These are phyloP conservation scores for Auricularia auricula-judae DNA, from an alignment of 768 basidiomycete genomes.

Conservation along the genomic window DNA sequence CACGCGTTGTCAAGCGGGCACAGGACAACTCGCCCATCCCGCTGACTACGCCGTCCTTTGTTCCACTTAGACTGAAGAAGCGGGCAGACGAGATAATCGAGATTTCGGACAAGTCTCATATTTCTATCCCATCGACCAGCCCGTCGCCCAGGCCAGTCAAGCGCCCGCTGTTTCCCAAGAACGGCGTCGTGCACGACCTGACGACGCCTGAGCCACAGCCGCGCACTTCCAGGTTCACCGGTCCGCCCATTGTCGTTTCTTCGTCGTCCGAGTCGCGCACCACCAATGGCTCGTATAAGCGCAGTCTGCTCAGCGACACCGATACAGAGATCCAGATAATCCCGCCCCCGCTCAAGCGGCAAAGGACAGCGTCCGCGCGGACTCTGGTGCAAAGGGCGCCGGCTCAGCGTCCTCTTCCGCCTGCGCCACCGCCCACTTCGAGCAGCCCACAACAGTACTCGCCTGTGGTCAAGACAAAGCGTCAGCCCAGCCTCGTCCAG, in stretches of 20 bases:
- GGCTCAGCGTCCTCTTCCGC: not conserved
- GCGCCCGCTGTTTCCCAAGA: not conserved
- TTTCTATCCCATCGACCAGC: not conserved
- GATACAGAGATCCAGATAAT: not conserved
- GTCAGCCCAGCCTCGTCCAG: no score
- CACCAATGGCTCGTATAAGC: not conserved
- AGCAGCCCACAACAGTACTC: no score
- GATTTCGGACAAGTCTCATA: not conserved
- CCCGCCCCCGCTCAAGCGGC: not conserved
- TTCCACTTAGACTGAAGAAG: no score
- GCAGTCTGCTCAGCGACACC: not conserved
- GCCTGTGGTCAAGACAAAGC: no score
- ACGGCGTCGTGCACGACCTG: not conserved
- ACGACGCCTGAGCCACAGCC: not conserved
- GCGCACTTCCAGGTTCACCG: not conserved
- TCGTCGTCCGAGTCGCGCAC: not conserved
- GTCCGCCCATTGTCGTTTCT: not conserved
- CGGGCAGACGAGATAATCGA: not conserved
- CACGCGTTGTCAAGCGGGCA: not conserved
- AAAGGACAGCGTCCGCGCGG: not conserved
- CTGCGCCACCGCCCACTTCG: not conserved
- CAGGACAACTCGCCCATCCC: not conserved
- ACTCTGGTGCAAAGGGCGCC: not conserved
- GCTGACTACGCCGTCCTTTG: not conserved
- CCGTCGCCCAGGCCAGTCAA: not conserved